phyloP scores from a whole-genome alignment of 2,329 filamentous ascomycete species.

The Phaeosphaeriaceae sp. region DNA sequence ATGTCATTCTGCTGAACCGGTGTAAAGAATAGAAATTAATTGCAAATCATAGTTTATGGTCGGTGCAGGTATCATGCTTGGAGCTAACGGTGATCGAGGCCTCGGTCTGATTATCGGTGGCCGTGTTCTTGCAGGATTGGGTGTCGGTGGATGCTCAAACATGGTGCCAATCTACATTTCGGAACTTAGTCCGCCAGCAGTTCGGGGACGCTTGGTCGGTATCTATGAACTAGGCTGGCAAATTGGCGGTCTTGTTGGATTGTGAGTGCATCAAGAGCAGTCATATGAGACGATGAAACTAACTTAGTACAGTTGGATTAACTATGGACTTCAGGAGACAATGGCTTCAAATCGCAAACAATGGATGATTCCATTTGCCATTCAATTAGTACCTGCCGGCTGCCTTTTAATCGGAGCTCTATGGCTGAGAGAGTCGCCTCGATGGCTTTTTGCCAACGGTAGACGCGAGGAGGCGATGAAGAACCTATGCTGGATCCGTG shows the following conservation, averaged over 20 bases:
- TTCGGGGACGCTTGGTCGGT: conserved; percentile 64
- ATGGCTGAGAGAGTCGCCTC: conserved; percentile 53
- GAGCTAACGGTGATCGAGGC: conserved; percentile 46
- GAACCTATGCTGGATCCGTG: conserved; percentile 67
- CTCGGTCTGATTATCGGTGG: conserved; percentile 67
- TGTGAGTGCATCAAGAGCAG: conserved; percentile 26
- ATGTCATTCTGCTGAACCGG: not conserved
- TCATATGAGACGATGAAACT: conserved; percentile 45
- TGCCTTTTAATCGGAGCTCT: conserved; percentile 57
- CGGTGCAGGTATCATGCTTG: conserved; percentile 74
- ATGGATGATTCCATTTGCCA: conserved; percentile 60
- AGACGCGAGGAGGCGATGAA: conserved; percentile 49
- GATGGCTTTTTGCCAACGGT: conserved; percentile 53
- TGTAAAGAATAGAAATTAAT: not conserved
- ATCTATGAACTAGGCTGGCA: conserved; percentile 59
- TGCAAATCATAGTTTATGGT: conserved; percentile 61
- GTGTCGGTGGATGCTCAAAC: conserved; percentile 63
- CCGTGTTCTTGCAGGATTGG: conserved; percentile 64
- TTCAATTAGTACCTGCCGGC: conserved; percentile 71
- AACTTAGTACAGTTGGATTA: conserved; percentile 40
- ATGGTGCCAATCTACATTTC: conserved; percentile 67
- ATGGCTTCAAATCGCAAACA: conserved; percentile 53
- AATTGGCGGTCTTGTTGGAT: conserved; percentile 37
- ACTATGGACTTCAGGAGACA: conserved; percentile 54
- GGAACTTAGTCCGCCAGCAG: conserved; percentile 63